These are phyloP conservation scores for Panaeolus cyanescens DNA, from an alignment of 768 basidiomycete genomes.

Conservation along the genomic window DNA sequence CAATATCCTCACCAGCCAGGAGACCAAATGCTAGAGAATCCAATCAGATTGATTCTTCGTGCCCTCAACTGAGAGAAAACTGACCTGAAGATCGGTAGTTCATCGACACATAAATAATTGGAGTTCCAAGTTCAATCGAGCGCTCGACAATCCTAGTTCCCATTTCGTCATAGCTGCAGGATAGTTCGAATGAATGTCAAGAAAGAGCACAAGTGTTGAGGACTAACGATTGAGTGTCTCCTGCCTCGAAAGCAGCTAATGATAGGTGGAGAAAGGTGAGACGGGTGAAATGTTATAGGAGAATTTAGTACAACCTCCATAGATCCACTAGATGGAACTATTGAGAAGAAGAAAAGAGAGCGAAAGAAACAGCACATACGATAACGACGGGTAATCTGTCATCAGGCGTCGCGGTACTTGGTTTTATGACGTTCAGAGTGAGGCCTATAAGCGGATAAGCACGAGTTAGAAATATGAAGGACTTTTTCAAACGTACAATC, in stretches of 20 bases:
- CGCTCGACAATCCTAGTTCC: conserved; percentile 38
- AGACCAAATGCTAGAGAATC: conserved; percentile 37
- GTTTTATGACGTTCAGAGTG: conserved; percentile 44
- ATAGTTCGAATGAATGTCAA: neutral
- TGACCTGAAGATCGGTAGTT: conserved; percentile 37
- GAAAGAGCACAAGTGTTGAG: neutral
- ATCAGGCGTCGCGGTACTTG: conserved; percentile 27
- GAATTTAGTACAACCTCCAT: neutral
- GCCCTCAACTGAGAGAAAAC: neutral
- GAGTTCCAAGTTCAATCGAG: conserved; percentile 43
- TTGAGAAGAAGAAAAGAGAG: neutral
- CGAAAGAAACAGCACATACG: conserved; percentile 28
- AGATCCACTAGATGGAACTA: neutral
- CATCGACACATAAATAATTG: conserved; percentile 53
- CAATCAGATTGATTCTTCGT: neutral
- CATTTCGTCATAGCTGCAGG: conserved; percentile 39
- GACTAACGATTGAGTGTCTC: conserved; percentile 18
- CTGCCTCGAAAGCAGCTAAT: conserved; percentile 27
- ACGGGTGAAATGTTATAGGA: no score
- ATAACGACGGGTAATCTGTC: conserved; percentile 48
- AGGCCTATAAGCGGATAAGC: conserved; percentile 26
- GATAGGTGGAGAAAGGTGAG: neutral
- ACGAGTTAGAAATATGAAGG: neutral
- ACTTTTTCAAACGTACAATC: conserved; percentile 5
- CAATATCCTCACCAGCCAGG: conserved; percentile 40